Conservation (phyloP, 306 rosid genomes). For the Glycyrrhiza uralensis region DNA sequence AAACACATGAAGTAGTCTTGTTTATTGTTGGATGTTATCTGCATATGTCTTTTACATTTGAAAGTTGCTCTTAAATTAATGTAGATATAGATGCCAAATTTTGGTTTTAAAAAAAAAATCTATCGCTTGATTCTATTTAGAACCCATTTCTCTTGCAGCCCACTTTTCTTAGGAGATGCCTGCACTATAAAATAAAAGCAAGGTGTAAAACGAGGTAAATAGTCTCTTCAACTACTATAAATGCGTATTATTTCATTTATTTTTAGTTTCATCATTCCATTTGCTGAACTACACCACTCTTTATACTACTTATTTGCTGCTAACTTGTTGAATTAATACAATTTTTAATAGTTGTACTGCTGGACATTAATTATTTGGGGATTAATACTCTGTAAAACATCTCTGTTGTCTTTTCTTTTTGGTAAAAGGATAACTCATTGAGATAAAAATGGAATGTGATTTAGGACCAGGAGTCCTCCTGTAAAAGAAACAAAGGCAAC, state of each 20-base stretch:
- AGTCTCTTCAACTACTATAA: not conserved
- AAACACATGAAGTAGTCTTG: not conserved
- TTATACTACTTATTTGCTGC: not conserved
- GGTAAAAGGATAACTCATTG: not conserved
- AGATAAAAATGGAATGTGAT: not conserved
- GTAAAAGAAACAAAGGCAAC: not conserved
- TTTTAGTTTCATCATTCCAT: not conserved
- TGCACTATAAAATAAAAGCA: slow-evolving; percentile 76
- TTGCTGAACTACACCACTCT: not conserved
- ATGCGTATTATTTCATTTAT: not conserved
- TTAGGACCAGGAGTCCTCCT: not conserved
- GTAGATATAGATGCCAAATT: not conserved
- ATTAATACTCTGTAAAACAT: not conserved
- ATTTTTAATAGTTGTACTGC: not conserved
- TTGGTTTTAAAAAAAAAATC: not conserved
- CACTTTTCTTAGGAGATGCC: slow-evolving; percentile 73
- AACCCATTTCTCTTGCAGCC: slow-evolving; percentile 65
- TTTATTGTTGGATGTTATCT: slow-evolving; percentile 6
- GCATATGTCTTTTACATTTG: slow-evolving; percentile 1
- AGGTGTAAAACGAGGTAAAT: slow-evolving; percentile 62
- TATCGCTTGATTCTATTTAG: slow-evolving; percentile 4
- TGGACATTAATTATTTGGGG: not conserved
- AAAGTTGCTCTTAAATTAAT: not conserved
- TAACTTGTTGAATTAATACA: not conserved
- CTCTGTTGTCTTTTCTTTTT: not conserved